Evolutionary conservation across 805 yeast species (phyloP), one percentile per base, ranked within the genome.

Genomic region (Ogataea sp.): DNA sequence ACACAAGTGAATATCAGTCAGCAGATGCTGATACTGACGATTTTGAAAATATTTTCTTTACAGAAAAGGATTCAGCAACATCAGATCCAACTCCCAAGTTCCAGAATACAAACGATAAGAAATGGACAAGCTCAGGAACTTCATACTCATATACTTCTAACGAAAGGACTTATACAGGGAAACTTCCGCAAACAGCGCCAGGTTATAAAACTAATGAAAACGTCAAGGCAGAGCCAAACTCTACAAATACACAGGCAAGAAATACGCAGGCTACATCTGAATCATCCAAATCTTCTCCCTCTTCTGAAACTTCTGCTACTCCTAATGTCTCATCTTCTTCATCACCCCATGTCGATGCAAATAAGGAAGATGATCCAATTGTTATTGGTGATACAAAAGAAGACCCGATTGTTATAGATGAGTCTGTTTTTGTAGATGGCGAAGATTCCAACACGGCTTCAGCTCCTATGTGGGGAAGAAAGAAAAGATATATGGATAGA

Each of bases 331-430:
- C n/a, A n/a, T n/a, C n/a, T n/a, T n/a, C n/a, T n/a, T n/a, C n/a
- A n/a, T n/a, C n/a, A n/a, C n/a, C n/a, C n/a, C n/a, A n/a, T n/a
- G n/a, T n/a, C n/a, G n/a, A 20, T 35, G 37, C 20, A 13, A 55
- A 54, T 3, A 43, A 50, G 4, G 37, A 41, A 10, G 49, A 52
- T 14, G 54, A 54, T 30, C 59, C 57, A 5, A 54, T 55, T 11
- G 36, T 56, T 15, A 59, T 52, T 31, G 37, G 20, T 17, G 62
- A 60, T 4, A 54, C 59, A 1, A 47, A 50, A 27, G 61, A 56
- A 16, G 59, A 55, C 30, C 62, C 62, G 1, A 52, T 55, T 16
- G 41, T 55, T 2, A 39, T 55, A 21, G 58, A 53, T 32, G 37
- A 21, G 11, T 17, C 20, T n/a, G 36, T 20, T 18, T 10, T 4